phyloP scores from a whole-genome alignment of 805 yeast genomes.

The Ogataea nonfermentans region DNA sequence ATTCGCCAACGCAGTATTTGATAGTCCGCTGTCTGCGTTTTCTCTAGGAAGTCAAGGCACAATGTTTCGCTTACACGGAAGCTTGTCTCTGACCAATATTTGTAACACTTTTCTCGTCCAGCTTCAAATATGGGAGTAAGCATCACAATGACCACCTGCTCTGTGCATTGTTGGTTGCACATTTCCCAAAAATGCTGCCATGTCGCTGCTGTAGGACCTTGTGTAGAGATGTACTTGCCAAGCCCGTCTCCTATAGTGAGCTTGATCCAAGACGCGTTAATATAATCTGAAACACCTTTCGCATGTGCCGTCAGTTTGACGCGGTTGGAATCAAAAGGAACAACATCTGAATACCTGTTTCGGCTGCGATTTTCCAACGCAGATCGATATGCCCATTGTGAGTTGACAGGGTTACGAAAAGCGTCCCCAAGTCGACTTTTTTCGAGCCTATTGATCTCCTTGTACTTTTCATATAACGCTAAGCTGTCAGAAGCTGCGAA shows the following conservation, averaged over 20 bases:
- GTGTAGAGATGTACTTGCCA: constrained; percentile 61
- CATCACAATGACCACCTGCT: constrained; percentile 58
- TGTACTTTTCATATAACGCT: constrained; percentile 21
- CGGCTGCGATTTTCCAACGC: constrained; percentile 28
- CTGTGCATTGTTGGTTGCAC: constrained; percentile 28
- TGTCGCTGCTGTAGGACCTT: constrained; percentile 54
- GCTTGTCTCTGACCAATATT: constrained; percentile 36
- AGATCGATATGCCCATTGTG: constrained; percentile 19
- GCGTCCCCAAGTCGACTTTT: constrained; percentile 21
- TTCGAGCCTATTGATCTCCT: constrained; percentile 14
- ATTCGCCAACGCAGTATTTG: constrained; percentile 22
- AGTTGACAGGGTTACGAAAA: constrained; percentile 12
- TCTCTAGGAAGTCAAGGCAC: constrained; percentile 12
- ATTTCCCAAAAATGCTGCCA: constrained; percentile 47
- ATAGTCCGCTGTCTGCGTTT: constrained; percentile 1
- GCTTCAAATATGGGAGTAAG: constrained; percentile 60
- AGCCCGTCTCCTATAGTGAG: constrained; percentile 15
- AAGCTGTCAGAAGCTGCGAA: not conserved
- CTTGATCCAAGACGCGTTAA: constrained; percentile 37
- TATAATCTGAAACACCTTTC: constrained; percentile 32
- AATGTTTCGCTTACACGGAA: constrained; percentile 7
- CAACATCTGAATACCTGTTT: constrained; percentile 61
- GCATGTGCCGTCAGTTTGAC: constrained; percentile 38
- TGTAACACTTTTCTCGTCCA: constrained; percentile 39
- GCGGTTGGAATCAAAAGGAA: constrained; percentile 64